Conservation (phyloP, 768 basidiomycete genomes). For the Trametes coccinea region DNA sequence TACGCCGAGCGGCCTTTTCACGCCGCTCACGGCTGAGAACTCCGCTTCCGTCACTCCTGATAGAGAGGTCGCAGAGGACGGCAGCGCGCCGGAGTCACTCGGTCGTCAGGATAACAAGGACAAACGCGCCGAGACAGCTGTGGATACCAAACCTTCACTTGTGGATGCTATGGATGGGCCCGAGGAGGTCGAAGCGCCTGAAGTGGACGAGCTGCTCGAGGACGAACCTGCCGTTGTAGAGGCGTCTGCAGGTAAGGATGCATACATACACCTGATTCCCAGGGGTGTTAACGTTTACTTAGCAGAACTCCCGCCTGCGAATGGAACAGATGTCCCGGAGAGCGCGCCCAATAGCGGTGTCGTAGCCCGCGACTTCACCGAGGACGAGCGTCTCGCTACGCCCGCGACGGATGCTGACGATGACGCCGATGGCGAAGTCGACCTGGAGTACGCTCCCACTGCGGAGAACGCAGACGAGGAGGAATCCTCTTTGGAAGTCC, state of each 20-base stretch:
- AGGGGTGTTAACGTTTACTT: no score
- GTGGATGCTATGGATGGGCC: not conserved
- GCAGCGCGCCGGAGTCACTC: no score
- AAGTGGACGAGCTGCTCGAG: no score
- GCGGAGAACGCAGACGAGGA: not conserved
- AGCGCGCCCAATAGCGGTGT: not conserved
- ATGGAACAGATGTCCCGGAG: not conserved
- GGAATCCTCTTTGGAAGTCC: not conserved
- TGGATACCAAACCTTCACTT: not conserved
- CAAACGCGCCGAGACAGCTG: not conserved
- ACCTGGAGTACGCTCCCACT: slow-evolving; percentile 18
- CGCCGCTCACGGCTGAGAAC: slow-evolving; percentile 39
- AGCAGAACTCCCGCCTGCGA: no score
- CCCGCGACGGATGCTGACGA: slow-evolving; percentile 7
- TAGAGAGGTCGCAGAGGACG: not conserved
- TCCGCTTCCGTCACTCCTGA: slow-evolving; percentile 37
- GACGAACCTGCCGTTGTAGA: no score
- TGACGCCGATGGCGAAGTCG: slow-evolving; percentile 25
- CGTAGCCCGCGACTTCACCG: not conserved
- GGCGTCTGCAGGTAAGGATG: not conserved
- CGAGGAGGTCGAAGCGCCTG: not conserved
- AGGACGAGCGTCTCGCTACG: not conserved
- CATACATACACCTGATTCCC: not conserved
- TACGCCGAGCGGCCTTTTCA: slow-evolving; percentile 40
- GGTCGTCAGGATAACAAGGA: not conserved